Percentiles rank a stretch among this genome's conserved stretches.
Evolutionary conservation across 345 rosid genomes (phyloP).

Genomic region (Populus simonii): DNA sequence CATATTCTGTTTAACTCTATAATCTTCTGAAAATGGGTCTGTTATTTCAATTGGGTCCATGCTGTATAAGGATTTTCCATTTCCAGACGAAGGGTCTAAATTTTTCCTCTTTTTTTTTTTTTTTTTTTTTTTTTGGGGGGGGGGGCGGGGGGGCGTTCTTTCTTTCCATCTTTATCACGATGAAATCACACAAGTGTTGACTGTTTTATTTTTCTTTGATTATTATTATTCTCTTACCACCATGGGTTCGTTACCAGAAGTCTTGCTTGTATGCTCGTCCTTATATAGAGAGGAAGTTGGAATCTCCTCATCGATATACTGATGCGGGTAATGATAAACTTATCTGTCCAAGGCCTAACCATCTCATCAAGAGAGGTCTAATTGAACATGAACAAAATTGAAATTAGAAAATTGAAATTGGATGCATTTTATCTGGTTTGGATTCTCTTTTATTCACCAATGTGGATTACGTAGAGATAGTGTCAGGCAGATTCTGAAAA

Average conservation of each 20-base stretch:
- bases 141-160: not conserved
- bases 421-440: not conserved
- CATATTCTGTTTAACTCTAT: too few relatives aligned
- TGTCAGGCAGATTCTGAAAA: not conserved
- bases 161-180: not conserved
- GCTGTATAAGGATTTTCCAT: not conserved
- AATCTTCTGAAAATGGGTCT: not conserved
- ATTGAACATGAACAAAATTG: not conserved
- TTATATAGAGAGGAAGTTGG: not conserved
- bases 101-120: not conserved
- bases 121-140: too few relatives aligned
- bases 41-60: not conserved
- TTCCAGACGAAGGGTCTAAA: not conserved
- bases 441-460: not conserved
- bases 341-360: not conserved
- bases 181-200: not conserved
- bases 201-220: not conserved
- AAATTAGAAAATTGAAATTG: not conserved
- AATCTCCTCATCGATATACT: not conserved
- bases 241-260: not conserved
- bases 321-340: not conserved
- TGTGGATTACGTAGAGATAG: not conserved
- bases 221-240: not conserved
- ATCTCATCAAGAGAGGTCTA: not conserved
- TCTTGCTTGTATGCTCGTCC: not conserved